Evolutionary conservation across 176 grass and related monocot genomes (phyloP).

Genomic region (Ananas comosus): DNA sequence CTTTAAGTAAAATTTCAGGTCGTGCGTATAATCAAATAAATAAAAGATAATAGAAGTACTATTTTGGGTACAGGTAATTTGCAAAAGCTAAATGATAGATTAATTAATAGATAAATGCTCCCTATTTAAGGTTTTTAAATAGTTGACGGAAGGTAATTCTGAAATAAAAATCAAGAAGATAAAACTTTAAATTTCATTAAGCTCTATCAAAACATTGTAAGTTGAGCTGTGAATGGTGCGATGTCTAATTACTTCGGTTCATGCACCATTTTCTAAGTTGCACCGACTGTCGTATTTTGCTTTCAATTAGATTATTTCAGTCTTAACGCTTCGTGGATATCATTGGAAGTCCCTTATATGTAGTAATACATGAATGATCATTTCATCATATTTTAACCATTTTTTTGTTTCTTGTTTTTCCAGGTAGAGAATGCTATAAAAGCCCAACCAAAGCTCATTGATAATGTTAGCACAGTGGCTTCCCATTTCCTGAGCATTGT

Average conservation of each 20-base stretch:
- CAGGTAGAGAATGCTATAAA: conserved; percentile 82
- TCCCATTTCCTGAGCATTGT: conserved; percentile 73
- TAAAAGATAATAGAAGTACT: too few relatives aligned
- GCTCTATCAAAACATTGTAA: neutral
- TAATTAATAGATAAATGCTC: too few relatives aligned
- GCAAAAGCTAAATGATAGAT: too few relatives aligned
- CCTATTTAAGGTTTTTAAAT: too few relatives aligned
- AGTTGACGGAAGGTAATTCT: too few relatives aligned
- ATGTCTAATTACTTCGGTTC: neutral
- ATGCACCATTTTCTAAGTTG: neutral
- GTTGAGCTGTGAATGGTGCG: neutral
- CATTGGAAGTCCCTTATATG: neutral
- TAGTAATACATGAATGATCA: neutral
- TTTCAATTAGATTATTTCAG: neutral
- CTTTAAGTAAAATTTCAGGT: too few relatives aligned
- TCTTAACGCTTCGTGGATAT: neutral
- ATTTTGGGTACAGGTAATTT: too few relatives aligned
- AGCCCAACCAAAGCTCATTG: conserved; percentile 51
- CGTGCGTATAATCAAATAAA: too few relatives aligned
- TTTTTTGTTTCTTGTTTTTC: conserved; percentile 23
- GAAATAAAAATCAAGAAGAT: too few relatives aligned
- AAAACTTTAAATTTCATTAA: too few relatives aligned
- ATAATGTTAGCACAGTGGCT: conserved; percentile 40
- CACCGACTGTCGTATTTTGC: neutral
- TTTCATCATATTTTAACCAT: neutral